phyloP scores from a whole-genome alignment of 352 stramenopile genomes.

The Hyaloperonospora brassicae region DNA sequence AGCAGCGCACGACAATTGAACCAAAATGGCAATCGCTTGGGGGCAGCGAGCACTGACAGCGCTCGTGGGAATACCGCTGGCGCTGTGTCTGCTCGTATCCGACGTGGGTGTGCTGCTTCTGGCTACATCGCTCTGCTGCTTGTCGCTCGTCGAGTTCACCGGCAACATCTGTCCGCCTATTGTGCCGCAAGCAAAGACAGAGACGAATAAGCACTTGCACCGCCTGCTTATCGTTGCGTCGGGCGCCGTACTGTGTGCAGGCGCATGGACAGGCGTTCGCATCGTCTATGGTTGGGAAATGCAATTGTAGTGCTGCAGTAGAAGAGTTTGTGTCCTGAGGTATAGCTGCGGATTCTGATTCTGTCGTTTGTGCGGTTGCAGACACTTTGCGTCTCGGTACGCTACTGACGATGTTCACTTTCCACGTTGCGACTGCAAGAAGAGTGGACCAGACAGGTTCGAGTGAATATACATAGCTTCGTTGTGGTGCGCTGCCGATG shows the following conservation, averaged over 20 bases:
- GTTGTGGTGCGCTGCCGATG: background rate
- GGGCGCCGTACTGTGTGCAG: slow-evolving; percentile 24
- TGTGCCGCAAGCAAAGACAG: slow-evolving; percentile 18
- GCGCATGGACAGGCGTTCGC: slow-evolving; percentile 33
- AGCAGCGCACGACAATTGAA: no score
- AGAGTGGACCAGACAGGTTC: slow-evolving; percentile 41
- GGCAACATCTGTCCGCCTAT: slow-evolving; percentile 41
- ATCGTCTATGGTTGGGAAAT: slow-evolving; percentile 21
- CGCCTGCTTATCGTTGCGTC: slow-evolving; percentile 22
- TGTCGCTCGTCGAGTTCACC: slow-evolving; percentile 55
- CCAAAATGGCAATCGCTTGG: slow-evolving; percentile 42
- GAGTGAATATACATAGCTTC: background rate
- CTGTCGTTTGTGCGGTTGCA: slow-evolving; percentile 12
- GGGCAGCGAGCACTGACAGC: slow-evolving; percentile 44
- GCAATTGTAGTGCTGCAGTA: background rate
- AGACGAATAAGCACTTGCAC: slow-evolving; percentile 14
- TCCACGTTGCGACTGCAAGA: slow-evolving; percentile 31
- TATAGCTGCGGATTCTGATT: slow-evolving; percentile 2
- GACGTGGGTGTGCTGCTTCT: slow-evolving; percentile 45
- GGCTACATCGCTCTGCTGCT: slow-evolving; percentile 36
- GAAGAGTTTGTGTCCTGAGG: no score
- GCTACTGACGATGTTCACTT: slow-evolving; percentile 27
- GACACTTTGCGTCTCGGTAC: slow-evolving; percentile 27
- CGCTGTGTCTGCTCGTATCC: slow-evolving; percentile 44
- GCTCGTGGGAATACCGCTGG: slow-evolving; percentile 48